Evolutionary conservation across 805 yeast genomes (phyloP), one percentile per base, ranked within the genome.

Genomic region (Cyberlindnera suaveolens): DNA sequence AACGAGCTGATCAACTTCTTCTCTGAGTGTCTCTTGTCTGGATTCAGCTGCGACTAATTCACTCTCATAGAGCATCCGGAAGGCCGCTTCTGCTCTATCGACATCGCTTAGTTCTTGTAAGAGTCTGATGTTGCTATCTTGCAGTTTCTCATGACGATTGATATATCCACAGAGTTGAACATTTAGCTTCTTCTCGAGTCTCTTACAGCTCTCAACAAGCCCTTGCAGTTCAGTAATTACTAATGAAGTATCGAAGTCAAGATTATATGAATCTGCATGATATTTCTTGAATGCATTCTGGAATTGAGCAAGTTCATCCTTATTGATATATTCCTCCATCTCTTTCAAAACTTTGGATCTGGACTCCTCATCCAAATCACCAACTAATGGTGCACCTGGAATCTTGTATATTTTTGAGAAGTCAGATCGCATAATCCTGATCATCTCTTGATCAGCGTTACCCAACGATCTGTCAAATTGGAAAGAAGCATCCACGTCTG

Each of bases 371-470:
- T 53, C 55, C 7, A 58, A 38, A 31, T 58, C 61, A 1, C 42
- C 40, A 3, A 56, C 13, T 3, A 55, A 36, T 6, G 53, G 53
- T 14, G 47, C 36, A 14, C 52, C 58, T 11, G 39, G 16, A 8
- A 47, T 33, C 14, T 45, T 65, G 13, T 56, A 58, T 18, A 54
- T 45, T 48, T 62, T 68, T 5, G 63, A 45, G 40, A 58, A 66
- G 51, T 75, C 81, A 0, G 77, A 70, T 40, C 58, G 58, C 5
- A 74, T 58, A n/a, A 75, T 54, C 1, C 44, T 52, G 7, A 54
- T 39, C 38, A 70, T 47, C 46, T 73, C 77, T 2, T 44, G 39
- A 14, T 54, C 56, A 0, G 72, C 57, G 8, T 31, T 6, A 23
- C 6, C 30, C 34, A 15, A 31, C 15, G 15, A 29, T 4, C 43